Percentiles rank a stretch among this genome's conserved stretches.
These are phyloP conservation scores for Isoetes taiwanensis DNA, from an alignment of 75 land plant species.

Conservation along the genomic window DNA sequence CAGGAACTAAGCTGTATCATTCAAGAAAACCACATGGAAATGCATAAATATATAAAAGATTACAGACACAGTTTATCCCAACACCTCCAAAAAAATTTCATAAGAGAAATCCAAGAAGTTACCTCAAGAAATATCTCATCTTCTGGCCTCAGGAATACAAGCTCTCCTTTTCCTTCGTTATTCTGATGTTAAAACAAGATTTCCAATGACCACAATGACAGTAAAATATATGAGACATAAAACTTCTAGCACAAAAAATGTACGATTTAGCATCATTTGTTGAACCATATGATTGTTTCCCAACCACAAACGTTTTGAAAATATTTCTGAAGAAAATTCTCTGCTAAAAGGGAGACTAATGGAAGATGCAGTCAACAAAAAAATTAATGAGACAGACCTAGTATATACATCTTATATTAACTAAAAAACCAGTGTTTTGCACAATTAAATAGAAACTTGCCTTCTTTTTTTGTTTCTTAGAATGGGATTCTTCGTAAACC, in stretches of 20 bases:
- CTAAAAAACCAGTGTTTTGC: background rate
- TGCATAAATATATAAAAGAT: background rate
- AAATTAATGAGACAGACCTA: slow-evolving; percentile 2
- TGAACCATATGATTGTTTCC: background rate
- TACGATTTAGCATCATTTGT: background rate
- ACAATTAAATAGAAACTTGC: background rate
- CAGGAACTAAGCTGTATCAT: slow-evolving; percentile 53
- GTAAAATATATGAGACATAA: slow-evolving; percentile 11
- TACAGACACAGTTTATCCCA: background rate
- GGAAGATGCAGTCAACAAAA: background rate
- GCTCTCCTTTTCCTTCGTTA: slow-evolving; percentile 20
- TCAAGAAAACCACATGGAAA: slow-evolving; percentile 10
- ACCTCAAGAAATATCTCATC: slow-evolving; percentile 88
- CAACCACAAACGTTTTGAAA: background rate
- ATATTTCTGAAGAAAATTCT: background rate
- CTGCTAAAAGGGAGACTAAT: background rate
- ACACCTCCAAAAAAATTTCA: background rate
- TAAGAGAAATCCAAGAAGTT: background rate
- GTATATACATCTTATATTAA: background rate
- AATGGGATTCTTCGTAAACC: slow-evolving; percentile 31
- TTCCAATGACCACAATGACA: slow-evolving; percentile 14
- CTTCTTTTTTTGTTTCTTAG: slow-evolving; percentile 6
- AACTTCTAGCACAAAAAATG: slow-evolving; percentile 1
- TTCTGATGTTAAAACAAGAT: background rate
- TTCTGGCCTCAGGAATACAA: slow-evolving; percentile 65